These are phyloP conservation scores for Rosellinia necatrix DNA, from an alignment of 2,329 filamentous ascomycete species.

Conservation along the genomic window DNA sequence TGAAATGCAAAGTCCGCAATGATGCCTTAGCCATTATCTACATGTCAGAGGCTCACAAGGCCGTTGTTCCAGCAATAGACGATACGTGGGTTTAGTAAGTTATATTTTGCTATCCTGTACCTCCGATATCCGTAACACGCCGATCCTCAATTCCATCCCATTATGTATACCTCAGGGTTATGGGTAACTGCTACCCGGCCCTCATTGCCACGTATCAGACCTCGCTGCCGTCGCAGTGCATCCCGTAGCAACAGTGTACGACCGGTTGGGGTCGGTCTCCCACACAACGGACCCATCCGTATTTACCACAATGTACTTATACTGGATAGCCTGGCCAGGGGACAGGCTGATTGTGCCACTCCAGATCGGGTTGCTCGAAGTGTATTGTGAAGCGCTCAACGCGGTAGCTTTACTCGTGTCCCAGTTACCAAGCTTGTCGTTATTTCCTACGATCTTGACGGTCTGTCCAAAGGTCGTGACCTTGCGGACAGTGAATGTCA, in stretches of 20 bases:
- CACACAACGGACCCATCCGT: constrained; percentile 60
- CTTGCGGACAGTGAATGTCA: constrained; percentile 66
- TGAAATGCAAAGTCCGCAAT: neutral
- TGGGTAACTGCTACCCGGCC: neutral
- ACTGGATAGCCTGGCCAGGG: constrained; percentile 62
- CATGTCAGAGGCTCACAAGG: too few species aligned
- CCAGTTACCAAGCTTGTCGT: constrained; percentile 66
- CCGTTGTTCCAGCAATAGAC: too few species aligned
- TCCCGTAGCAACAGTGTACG: constrained; percentile 43
- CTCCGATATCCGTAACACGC: too few species aligned
- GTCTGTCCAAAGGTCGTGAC: constrained; percentile 65
- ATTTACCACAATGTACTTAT: constrained; percentile 70
- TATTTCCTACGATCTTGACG: constrained; percentile 67
- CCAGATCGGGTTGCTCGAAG: constrained; percentile 65
- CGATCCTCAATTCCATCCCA: neutral
- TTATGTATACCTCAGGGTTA: neutral
- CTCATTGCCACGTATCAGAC: constrained; percentile 43
- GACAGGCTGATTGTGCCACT: constrained; percentile 57
- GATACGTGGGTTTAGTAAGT: neutral
- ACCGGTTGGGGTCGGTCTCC: constrained; percentile 65
- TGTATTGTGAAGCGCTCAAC: constrained; percentile 64
- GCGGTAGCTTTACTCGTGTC: constrained; percentile 56
- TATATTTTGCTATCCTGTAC: neutral
- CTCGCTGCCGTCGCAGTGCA: constrained; percentile 39
- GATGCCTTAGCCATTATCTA: neutral